Conservation (phyloP, 768 basidiomycete species). For the Cyathus striatus region DNA sequence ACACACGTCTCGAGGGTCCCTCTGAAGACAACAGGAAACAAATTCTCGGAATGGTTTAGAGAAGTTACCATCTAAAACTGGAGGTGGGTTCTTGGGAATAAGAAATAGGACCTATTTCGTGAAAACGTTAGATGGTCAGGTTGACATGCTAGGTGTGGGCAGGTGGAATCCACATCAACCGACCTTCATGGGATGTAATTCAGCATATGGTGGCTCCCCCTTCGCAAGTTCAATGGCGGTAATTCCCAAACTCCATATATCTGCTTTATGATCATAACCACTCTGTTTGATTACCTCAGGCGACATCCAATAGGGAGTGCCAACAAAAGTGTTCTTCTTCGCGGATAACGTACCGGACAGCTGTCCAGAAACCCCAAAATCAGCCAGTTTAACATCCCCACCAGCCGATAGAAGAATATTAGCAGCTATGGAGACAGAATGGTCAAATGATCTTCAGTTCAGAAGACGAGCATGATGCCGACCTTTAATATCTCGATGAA, state of each 20-base stretch:
- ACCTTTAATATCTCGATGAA: conserved; percentile 99
- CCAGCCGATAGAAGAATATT: conserved; percentile 90
- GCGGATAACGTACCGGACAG: conserved; percentile 88
- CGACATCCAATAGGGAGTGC: conserved; percentile 99
- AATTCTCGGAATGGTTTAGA: conserved; percentile 94
- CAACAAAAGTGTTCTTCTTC: conserved; percentile 98
- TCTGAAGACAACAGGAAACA: conserved; percentile 85
- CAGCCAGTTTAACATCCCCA: conserved; percentile 95
- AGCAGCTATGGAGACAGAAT: conserved; percentile 55
- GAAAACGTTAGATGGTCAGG: neutral
- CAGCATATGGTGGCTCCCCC: conserved; percentile 97
- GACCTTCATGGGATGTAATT: conserved; percentile 99
- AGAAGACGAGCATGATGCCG: conserved; percentile 8
- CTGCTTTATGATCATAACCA: conserved; percentile 98
- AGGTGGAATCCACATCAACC: conserved; percentile 12
- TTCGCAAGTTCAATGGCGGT: conserved; percentile 97
- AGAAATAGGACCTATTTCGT: conserved; percentile 86
- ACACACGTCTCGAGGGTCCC: conserved; percentile 88
- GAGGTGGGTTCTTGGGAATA: conserved; percentile 97
- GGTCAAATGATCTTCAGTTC: neutral
- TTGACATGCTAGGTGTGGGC: neutral
- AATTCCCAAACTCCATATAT: conserved; percentile 98
- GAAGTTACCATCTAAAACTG: conserved; percentile 84
- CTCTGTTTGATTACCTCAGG: conserved; percentile 99
- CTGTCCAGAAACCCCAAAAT: conserved; percentile 98